Conservation (phyloP, 805 yeast species). For the Wickerhamiella lipophila region DNA sequence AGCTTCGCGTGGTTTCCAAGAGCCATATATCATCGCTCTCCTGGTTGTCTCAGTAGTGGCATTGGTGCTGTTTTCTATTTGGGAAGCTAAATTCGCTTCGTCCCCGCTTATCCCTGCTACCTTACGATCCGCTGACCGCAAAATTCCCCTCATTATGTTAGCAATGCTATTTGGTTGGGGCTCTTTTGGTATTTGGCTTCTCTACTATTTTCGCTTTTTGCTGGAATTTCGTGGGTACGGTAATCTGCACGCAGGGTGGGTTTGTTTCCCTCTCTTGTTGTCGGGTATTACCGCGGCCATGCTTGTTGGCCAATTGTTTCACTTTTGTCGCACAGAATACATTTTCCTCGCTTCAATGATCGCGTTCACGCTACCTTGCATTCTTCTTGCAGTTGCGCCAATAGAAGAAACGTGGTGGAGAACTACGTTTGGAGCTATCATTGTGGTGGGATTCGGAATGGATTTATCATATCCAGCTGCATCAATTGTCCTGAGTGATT, state of each 20-base stretch:
- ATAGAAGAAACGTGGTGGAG: conserved; percentile 48
- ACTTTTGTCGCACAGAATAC: conserved; percentile 37
- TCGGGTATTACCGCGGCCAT: conserved; percentile 47
- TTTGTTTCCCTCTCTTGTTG: conserved; percentile 36
- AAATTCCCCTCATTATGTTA: conserved; percentile 34
- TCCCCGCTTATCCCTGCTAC: conserved; percentile 45
- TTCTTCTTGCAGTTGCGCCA: conserved; percentile 31
- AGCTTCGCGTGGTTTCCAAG: conserved; percentile 55
- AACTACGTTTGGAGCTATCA: conserved; percentile 42
- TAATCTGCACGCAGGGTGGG: conserved; percentile 37
- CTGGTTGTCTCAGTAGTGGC: conserved; percentile 38
- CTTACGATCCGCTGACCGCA: conserved; percentile 35
- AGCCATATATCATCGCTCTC: conserved; percentile 44
- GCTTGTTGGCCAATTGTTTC: conserved; percentile 37
- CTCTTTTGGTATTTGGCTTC: conserved; percentile 63
- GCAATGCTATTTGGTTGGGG: conserved; percentile 61
- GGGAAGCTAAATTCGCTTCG: conserved; percentile 36
- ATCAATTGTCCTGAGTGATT: conserved; percentile 46
- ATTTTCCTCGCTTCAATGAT: conserved; percentile 39
- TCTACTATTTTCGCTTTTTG: conserved; percentile 43
- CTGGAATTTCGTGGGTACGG: conserved; percentile 39
- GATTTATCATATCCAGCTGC: conserved; percentile 69
- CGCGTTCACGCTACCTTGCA: conserved; percentile 43
- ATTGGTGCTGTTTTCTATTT: conserved; percentile 35
- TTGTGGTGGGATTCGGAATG: conserved; percentile 59